Base-by-base conservation (phyloP, 2,329 filamentous ascomycete genomes). In the Scolecobasidium constrictum region DNA sequence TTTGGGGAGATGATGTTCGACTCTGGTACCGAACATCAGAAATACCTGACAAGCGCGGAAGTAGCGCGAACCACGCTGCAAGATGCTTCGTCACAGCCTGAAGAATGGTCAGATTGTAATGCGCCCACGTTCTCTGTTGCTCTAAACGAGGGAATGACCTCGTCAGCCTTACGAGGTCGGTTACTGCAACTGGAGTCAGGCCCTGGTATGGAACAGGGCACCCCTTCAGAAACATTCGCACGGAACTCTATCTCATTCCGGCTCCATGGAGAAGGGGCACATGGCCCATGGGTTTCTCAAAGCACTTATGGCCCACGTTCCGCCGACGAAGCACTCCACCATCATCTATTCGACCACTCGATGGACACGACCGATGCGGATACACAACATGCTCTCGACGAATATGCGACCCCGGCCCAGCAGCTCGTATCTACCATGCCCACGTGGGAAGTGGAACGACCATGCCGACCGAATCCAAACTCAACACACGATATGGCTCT, bases 391-490 rank as follows among this genome's bases (percentile, higher is more conserved):
- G n/a, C 26, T 9, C 9, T 9, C 26, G n/a, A 7, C 9, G 26
- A 31, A 7, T 7, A n/a, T 7, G 9, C 9, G 9, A 7, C 26
- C 26, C 9, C 26, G 9, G 26, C 26, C 9, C 26, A 31, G 26
- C 26, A n/a, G 9, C 26, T 31, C 9, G 26, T n/a, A n/a, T 31
- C 26, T 7, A 31, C 26, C 31, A 15, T n/a, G 3, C 21, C 20
- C 11, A 5, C 26, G 15, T 36, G 17, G 12, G 11, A 21, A 4
- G 40, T 34, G 15, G 40, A 42, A 12, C 31, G 19, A 20, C 40
- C 40, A 11, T 21, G 31, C 5, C 40, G 33, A 22, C 40, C 40
- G n/a, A 26, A 42, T 23, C 40, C 40, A 23, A 31, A 42, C 15
- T 20, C 21, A 15, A 42, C 23, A 15, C 40, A 42, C 21, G 40